Evolutionary conservation across 108 stramenopile species (phyloP), one percentile per base, ranked within the genome.

Genomic region (Cyclotella kingstonii): DNA sequence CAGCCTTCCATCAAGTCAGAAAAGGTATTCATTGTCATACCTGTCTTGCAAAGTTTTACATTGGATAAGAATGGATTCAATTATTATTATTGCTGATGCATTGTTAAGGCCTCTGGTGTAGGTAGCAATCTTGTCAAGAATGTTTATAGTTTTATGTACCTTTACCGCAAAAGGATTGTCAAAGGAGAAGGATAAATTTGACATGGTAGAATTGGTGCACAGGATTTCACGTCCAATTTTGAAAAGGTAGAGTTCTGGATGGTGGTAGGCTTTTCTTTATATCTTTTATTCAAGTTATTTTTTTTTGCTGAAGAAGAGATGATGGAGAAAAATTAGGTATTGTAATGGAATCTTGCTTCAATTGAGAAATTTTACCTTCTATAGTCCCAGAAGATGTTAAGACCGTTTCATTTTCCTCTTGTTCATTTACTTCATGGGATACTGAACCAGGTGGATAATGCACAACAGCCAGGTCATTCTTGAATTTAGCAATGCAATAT

Each of bases 1-100:
- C n/a, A n/a, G n/a, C n/a, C n/a, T n/a, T n/a, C n/a, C n/a, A n/a
- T n/a, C n/a, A n/a, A n/a, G n/a, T n/a, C n/a, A n/a, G n/a, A n/a
- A n/a, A n/a, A n/a, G n/a, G n/a, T n/a, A 21, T 25, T 14, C 11
- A 21, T 29, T 21, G 40, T n/a, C 5, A 30, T 25, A 11, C 48
- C 63, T 19, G 73, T 71, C 25, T 63, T 78, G 14, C 79, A 65
- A 9, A 78, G 68, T 56, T 62, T 73, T 1, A 80, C 63, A 23
- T 64, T 53, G 5, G 73, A 55, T 25, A 81, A 46, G 43, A 68
- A 79, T 8, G 79, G 64, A 46, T 79, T 72, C 12, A 65, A 26
- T 1, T 60, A 46, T 34, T 17, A 22, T 48, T 3, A 56, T 66
- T 6, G 21, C 42, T 21, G 26, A 12, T 33, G 33, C 29, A 14